Evolutionary conservation across 116 monocot species (phyloP).

Genomic region (Thalassia testudinum): DNA sequence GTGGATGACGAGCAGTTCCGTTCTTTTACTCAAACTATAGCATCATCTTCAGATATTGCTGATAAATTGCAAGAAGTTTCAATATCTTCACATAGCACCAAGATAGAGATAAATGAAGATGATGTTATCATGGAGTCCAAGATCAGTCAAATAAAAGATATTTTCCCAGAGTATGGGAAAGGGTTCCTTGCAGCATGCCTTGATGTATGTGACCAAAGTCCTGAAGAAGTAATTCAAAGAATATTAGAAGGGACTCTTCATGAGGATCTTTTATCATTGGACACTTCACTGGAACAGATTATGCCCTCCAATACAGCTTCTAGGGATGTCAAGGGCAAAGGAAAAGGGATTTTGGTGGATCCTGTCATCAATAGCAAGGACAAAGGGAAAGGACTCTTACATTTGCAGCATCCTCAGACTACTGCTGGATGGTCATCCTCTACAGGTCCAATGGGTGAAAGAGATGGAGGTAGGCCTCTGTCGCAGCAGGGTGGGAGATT

Average conservation of each 20-base stretch:
- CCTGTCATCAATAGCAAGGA: constrained; percentile 12
- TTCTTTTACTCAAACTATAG: constrained; percentile 30
- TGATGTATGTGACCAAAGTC: constrained; percentile 68
- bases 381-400: constrained; percentile 17
- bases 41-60: constrained; percentile 6
- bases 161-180: constrained; percentile 93
- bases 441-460: constrained; percentile 2
- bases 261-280: constrained; percentile 57
- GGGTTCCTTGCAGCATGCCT: constrained; percentile 86
- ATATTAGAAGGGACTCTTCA: constrained; percentile 94
- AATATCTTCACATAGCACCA: constrained; percentile 15
- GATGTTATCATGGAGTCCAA: constrained; percentile 69
- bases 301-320: constrained; percentile 16
- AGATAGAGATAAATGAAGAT: constrained; percentile 39
- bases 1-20: constrained; percentile 65
- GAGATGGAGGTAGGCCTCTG: constrained; percentile 16
- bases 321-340: constrained; percentile 34
- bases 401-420: not conserved
- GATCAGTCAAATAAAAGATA: constrained; percentile 90
- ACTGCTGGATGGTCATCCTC: not conserved
- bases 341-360: constrained; percentile 49
- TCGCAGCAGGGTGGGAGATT: constrained; percentile 38
- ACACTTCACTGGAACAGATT: constrained; percentile 53
- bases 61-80: constrained; percentile 11
- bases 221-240: constrained; percentile 85